Evolutionary conservation across 1,139 yeast genomes (phyloP), one percentile per base, ranked within the genome.

Genomic region (Yamadazyma taylorii): DNA sequence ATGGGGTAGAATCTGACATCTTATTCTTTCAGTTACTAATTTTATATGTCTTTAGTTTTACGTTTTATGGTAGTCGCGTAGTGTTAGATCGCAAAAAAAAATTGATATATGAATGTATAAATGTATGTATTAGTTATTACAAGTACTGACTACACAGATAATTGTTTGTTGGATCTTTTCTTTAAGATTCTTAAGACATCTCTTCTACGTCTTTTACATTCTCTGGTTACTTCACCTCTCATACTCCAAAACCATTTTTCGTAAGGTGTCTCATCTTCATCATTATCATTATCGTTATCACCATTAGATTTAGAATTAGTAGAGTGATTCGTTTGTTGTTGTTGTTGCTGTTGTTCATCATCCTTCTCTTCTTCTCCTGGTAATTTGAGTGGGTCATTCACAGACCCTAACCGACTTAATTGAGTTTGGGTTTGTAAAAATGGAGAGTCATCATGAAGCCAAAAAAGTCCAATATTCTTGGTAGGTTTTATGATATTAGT

Each of bases 381-480:
- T 31, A 71, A 56, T 28, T 46, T 50, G 17, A 63, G 43, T 11
- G 43, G 46, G 31, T 58, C 61, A 12, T 50, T 54, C 5, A 47
- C 42, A 11, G 50, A 51, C n/a, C 73, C 73, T 26, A 88, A 53
- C 51, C 80, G 81, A 42, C 76, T 77, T 35, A 88, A 58, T 55
- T 87, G 95, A 0, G 96, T 72, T 60, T 89, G 97, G 0, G 96
- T 81, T 36, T 76, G 78, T 49, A 90, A 68, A 59, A 87, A 92
- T 0, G 96, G 96, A 0, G 97, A 89, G 22, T 85, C 85, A 10
- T 71, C 67, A 56, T 90, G 97, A 2, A 82, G 65, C 75, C 95
- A 90, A 59, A 90, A 90, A 24, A 90, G 66, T 0, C 92, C 90
- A 35, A 66, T 55, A 25, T 37, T 32, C 41, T 43, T 15, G 52